Evolutionary conservation across 2,329 filamentous ascomycete genomes (phyloP), one percentile per base, ranked within the genome.

Genomic region (Botrytis squamosa): DNA sequence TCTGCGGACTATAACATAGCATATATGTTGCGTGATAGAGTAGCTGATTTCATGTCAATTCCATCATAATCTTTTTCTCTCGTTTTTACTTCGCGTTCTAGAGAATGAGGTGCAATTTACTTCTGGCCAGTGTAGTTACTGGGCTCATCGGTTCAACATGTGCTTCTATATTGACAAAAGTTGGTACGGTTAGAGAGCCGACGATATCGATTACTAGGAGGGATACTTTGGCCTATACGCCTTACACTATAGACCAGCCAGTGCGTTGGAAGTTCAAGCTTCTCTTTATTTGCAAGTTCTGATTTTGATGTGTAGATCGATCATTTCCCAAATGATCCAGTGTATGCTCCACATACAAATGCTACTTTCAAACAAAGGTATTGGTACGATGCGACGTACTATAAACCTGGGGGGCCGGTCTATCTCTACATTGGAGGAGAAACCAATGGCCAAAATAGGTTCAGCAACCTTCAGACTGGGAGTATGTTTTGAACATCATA

Each of bases 281-380:
- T 38, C 36, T 36, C 42, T 59, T 36, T 29, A 4, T 66, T 20
- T n/a, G 40, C 49, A 57, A 33, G 9, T 68, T 57, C 63, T 75
- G 49, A 75, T 70, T 68, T 55, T 68, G 6, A 55, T 14, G 22
- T 72, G 75, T 79, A 83, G 79, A 85, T 86, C 75, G 85, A 86
- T 75, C 85, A 86, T 78, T 85, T 85, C 66, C 84, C 83, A 12
- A 74, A 83, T n/a, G 81, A 79, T 55, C 75, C 79, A n/a, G 79
- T 79, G 14, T 85, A 85, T 77, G 77, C 77, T 20, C 83, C 82
- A 7, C 84, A 83, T 75, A 82, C 82, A 20, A 83, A 84, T 73
- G 85, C 81, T 29, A 89, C 86, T 1, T 89, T 88, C 78, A 83
- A 83, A 68, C 87, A 88, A 79, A 84, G 86, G 65, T 89, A 87